Evolutionary conservation across 345 rosid species (phyloP).

Genomic region (Lepidium africanum): DNA sequence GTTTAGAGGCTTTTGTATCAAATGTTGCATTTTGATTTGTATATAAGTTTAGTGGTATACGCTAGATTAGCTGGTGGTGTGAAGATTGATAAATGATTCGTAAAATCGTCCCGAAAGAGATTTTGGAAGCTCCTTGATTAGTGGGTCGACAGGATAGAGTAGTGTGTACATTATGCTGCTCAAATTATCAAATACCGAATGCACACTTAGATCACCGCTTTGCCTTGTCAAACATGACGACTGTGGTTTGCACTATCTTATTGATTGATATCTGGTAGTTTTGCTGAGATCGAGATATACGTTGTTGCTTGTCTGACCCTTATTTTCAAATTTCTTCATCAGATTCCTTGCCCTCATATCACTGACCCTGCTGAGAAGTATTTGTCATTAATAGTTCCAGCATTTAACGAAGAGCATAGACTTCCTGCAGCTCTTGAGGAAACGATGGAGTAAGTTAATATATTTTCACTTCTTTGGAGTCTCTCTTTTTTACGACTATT

Average conservation of each 20-base stretch:
- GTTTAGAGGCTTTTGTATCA: neutral
- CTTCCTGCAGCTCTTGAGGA: conserved; percentile 90
- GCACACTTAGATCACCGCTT: neutral
- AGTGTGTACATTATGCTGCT: neutral
- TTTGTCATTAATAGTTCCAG: conserved; percentile 80
- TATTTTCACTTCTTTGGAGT: neutral
- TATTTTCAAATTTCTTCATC: conserved; percentile 2
- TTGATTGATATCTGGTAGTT: neutral
- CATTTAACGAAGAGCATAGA: conserved; percentile 83
- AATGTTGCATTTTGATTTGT: neutral
- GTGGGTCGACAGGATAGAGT: neutral
- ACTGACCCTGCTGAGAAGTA: conserved; percentile 77
- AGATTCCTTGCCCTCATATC: conserved; percentile 67
- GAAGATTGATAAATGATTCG: neutral
- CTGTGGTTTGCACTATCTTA: neutral
- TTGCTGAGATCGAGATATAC: neutral
- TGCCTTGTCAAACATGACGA: neutral
- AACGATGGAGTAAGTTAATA: conserved; percentile 62
- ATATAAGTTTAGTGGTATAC: neutral
- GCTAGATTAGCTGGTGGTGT: neutral
- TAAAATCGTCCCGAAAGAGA: neutral
- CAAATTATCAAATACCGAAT: neutral
- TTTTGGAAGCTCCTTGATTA: neutral
- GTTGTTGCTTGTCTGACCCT: neutral
- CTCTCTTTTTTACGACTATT: neutral